Evolutionary conservation across 352 stramenopile genomes (phyloP).

Genomic region (Globisporangium spinosum): DNA sequence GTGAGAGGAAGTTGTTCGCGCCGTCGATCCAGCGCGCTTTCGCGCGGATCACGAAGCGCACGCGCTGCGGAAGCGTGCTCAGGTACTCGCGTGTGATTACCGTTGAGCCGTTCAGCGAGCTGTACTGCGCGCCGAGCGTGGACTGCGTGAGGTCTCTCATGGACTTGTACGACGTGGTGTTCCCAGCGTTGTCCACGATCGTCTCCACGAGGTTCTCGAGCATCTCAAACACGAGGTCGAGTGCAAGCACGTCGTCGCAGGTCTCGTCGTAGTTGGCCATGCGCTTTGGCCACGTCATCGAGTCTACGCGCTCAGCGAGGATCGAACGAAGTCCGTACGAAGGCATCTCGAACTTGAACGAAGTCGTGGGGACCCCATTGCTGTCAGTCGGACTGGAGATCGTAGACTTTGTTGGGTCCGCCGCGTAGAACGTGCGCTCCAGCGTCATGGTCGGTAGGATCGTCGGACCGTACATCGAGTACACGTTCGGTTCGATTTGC

Average conservation of each 20-base stretch:
- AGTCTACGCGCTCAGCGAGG: constrained; percentile 24
- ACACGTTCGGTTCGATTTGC: constrained; percentile 51
- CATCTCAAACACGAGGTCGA: constrained; percentile 35
- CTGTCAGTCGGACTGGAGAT: constrained; percentile 14
- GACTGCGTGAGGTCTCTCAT: constrained; percentile 37
- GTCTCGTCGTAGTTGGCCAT: constrained; percentile 27
- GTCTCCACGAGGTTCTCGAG: constrained; percentile 37
- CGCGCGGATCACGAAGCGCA: constrained; percentile 42
- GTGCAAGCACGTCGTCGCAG: constrained; percentile 25
- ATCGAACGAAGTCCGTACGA: constrained; percentile 46
- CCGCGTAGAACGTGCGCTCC: constrained; percentile 13
- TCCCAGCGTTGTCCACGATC: constrained; percentile 32
- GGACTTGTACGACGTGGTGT: constrained; percentile 53
- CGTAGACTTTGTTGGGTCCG: constrained; percentile 11
- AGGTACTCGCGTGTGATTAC: constrained; percentile 39
- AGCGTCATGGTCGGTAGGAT: constrained; percentile 28
- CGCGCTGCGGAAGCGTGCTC: constrained; percentile 39
- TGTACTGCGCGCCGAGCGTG: constrained; percentile 15
- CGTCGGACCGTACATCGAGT: constrained; percentile 38
- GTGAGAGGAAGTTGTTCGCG: constrained; percentile 47
- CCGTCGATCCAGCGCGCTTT: constrained; percentile 50
- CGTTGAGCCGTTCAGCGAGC: constrained; percentile 18
- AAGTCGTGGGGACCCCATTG: constrained; percentile 18
- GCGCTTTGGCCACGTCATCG: constrained; percentile 24
- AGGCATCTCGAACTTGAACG: constrained; percentile 45